Evolutionary conservation across 345 rosid genomes (phyloP), one percentile per base, ranked within the genome.

Genomic region (Balakata baccata): DNA sequence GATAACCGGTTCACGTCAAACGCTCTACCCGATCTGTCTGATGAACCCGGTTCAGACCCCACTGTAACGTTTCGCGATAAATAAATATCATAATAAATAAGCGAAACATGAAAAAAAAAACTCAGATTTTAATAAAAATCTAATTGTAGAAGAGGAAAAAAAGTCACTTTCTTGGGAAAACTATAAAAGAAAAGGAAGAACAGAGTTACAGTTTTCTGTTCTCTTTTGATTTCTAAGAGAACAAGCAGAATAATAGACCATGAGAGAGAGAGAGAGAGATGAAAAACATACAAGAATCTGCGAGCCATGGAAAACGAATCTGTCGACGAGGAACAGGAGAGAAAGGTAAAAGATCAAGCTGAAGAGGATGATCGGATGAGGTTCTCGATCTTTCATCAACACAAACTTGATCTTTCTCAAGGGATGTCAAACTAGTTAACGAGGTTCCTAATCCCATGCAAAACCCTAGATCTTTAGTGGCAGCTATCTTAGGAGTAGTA

Each of bases 271-370:
- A 60, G 6, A 18, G 14, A 38, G 4, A 68, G 39, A 47, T 53
- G 20, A 3, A 25, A 51, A 1, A 68, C 83, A 82, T 84, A 91
- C 97, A 47, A 69, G 80, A 82, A 60, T 84, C 83, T 13, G 86
- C 20, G 57, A 89, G 92, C 96, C 98, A 90, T 58, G 92, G 97
- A 73, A 88, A 85, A 59, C 82, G 89, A 84, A 85, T 82, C 75
- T 83, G 84, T 73, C 46, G 1, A 23, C 80, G 85, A 52, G 83
- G 86, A 74, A 86, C 84, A 0, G 91, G 91, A 18, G 92, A 76
- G 81, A 82, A 81, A 70, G 92, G 91, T 13, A 85, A 77, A 46
- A 87, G 91, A 80, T 87, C 84, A 70, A 94, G 98, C 83, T 88
- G 86, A 76, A 89, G 52, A 6, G 92, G 87, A 53, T 84, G 87